Evolutionary conservation across 2,329 filamentous ascomycete species (phyloP), one percentile per base, ranked within the genome.

Genomic region (Pseudocercospora macadamiae): DNA sequence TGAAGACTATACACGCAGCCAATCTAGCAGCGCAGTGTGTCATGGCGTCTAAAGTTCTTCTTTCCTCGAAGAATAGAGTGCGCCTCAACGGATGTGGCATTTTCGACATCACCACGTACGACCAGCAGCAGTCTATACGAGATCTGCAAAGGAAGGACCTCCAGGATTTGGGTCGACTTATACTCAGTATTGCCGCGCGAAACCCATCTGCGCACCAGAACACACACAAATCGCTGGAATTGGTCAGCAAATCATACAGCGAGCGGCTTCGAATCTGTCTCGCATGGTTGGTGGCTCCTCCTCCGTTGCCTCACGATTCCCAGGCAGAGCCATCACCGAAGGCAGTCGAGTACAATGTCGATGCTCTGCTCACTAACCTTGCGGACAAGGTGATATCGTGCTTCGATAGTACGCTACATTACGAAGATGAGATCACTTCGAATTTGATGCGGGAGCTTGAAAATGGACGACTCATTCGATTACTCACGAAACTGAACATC

Each of bases 61-160:
- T 97, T 19, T 97, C 93, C 0, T 89, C 91, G 44, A 96, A 93
- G 76, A 95, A 93, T 71, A 89, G 93, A 28, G 86, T 99, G 63
- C 88, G 93, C 28, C 80, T 99, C 39, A 93, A 90, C 69, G 92
- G 89, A 14, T 97, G 93, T 74, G 89, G 88, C 1, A 88, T 99
- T 28, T 80, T 96, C 60, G 95, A 99, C 70, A 91, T 99, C 30
- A 84, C 96, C 16, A 88, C 96, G 60, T 91, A 86, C 68, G 93
- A 97, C 53, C 80, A 83, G 28, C 82, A 86, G 51, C 85, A 86
- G 21, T 81, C 88, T 2, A 68, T 93, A 1, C 75, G 83, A 16
- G 91, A 97, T 34, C 81, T 95, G 1, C 95, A 99, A 71, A 87
- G 91, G 67, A 90, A 96, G 64, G 95, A 99, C 69, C 84, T 99